These are phyloP conservation scores for Aspergillus panamensis DNA, from an alignment of 495 filamentous ascomycete species.

Conservation along the genomic window DNA sequence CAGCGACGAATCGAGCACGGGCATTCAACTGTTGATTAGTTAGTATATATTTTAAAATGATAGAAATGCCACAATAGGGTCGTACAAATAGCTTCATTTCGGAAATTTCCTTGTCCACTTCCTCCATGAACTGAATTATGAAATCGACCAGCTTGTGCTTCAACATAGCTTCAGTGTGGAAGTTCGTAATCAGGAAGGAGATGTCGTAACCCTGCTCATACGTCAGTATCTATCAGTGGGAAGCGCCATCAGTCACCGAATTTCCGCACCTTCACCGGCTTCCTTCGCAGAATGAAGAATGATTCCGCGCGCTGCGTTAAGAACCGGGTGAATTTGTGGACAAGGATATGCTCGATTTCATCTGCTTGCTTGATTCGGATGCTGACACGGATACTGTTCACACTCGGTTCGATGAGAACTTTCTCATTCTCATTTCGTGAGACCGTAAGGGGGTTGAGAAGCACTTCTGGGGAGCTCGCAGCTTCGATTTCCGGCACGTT, in stretches of 20 bases:
- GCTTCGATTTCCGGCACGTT: constrained; percentile 98
- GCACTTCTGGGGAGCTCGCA: constrained; percentile 82
- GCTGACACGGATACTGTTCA: constrained; percentile 93
- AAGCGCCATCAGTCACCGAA: background rate
- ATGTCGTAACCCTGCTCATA: constrained; percentile 86
- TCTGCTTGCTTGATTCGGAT: constrained; percentile 99
- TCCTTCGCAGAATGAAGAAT: constrained; percentile 93
- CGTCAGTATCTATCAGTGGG: constrained; percentile 9
- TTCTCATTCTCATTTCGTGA: constrained; percentile 93
- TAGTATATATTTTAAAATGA: constrained; percentile 12
- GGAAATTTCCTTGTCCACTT: constrained; percentile 98
- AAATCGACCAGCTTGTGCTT: constrained; percentile 99
- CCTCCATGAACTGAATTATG: constrained; percentile 98
- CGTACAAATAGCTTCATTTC: constrained; percentile 99
- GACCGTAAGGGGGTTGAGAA: constrained; percentile 86
- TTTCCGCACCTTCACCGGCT: constrained; percentile 77
- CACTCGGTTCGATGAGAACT: constrained; percentile 83
- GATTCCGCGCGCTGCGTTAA: constrained; percentile 93
- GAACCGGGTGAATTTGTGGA: constrained; percentile 97
- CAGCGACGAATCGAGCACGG: constrained; percentile 94
- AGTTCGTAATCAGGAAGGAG: constrained; percentile 96
- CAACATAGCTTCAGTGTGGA: constrained; percentile 95
- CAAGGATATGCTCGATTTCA: constrained; percentile 95
- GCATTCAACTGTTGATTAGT: constrained; percentile 73
- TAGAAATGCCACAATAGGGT: constrained; percentile 24